Evolutionary conservation across 345 rosid genomes (phyloP).

Genomic region (Turnera subulata): DNA sequence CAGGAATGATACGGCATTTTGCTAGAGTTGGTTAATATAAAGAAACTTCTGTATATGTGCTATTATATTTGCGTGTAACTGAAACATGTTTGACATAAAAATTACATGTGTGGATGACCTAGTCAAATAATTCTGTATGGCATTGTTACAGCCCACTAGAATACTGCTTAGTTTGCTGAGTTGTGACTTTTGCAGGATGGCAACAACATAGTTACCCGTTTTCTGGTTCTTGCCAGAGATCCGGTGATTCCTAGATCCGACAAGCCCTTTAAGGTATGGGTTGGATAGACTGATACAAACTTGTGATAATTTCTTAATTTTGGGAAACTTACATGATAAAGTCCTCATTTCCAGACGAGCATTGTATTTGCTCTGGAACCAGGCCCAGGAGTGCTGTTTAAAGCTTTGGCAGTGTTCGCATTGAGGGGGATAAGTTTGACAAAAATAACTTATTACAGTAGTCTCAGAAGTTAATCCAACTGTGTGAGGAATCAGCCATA

Average conservation of each 20-base stretch:
- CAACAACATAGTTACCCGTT: slow-evolving; percentile 71
- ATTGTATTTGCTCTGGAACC: slow-evolving; percentile 88
- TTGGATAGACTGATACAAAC: neutral
- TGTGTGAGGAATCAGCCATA: neutral
- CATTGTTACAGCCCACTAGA: too few relatives aligned
- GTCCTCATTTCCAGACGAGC: slow-evolving; percentile 57
- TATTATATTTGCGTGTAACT: too few relatives aligned
- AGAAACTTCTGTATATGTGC: too few relatives aligned
- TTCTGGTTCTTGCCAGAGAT: slow-evolving; percentile 84
- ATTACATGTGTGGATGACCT: too few relatives aligned
- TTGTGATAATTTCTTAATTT: neutral
- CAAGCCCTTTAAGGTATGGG: slow-evolving; percentile 62
- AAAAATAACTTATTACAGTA: slow-evolving; percentile 40
- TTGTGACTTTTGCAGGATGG: slow-evolving; percentile 50
- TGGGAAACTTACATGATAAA: neutral
- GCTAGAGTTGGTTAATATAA: too few relatives aligned
- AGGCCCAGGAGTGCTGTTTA: slow-evolving; percentile 87
- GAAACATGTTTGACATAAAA: too few relatives aligned
- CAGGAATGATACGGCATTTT: too few relatives aligned
- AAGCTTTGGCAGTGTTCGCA: slow-evolving; percentile 90
- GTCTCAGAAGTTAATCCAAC: neutral
- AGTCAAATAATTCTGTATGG: too few relatives aligned
- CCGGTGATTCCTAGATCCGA: slow-evolving; percentile 72
- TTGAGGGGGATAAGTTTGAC: slow-evolving; percentile 73
- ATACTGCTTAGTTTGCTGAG: too few relatives aligned